Evolutionary conservation across 2,329 filamentous ascomycete genomes (phyloP).

Genomic region (Sclerotinia spermophila): DNA sequence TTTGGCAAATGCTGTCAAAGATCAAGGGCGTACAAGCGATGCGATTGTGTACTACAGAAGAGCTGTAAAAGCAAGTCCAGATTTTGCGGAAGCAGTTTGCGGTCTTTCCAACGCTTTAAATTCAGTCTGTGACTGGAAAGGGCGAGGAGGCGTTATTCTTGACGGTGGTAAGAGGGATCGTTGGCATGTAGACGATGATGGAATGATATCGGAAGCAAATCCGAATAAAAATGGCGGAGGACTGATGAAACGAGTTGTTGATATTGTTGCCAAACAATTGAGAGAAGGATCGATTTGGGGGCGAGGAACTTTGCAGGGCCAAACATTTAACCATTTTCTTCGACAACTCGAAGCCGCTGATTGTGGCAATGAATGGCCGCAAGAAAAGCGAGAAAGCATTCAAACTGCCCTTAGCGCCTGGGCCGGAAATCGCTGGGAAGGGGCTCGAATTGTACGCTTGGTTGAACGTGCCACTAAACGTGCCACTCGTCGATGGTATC

Average conservation of each 20-base stretch:
- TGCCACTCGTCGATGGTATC: slow-evolving; percentile 82
- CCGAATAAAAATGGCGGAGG: slow-evolving; percentile 61
- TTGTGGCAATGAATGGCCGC: slow-evolving; percentile 36
- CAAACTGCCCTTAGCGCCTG: slow-evolving; percentile 48
- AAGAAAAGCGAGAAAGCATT: slow-evolving; percentile 37
- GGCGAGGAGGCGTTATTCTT: slow-evolving; percentile 80
- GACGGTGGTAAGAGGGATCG: slow-evolving; percentile 71
- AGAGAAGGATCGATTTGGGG: slow-evolving; percentile 86
- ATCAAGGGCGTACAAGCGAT: slow-evolving; percentile 87
- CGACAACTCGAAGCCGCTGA: slow-evolving; percentile 36
- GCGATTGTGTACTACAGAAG: slow-evolving; percentile 89
- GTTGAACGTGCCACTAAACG: slow-evolving; percentile 79
- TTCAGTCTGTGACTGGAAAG: slow-evolving; percentile 92
- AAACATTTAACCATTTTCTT: slow-evolving; percentile 45
- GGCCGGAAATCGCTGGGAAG: slow-evolving; percentile 80
- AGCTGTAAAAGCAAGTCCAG: slow-evolving; percentile 85
- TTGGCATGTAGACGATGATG: slow-evolving; percentile 87
- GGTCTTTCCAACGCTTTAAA: slow-evolving; percentile 92
- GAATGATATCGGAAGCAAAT: slow-evolving; percentile 74
- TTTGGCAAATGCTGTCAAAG: slow-evolving; percentile 94
- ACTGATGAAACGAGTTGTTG: slow-evolving; percentile 84
- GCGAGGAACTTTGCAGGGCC: slow-evolving; percentile 60
- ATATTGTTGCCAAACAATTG: slow-evolving; percentile 86
- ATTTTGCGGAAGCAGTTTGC: slow-evolving; percentile 96
- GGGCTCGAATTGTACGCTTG: slow-evolving; percentile 76